Evolutionary conservation across 148 eudicot genomes (phyloP).

Genomic region (Linanthus parryae): DNA sequence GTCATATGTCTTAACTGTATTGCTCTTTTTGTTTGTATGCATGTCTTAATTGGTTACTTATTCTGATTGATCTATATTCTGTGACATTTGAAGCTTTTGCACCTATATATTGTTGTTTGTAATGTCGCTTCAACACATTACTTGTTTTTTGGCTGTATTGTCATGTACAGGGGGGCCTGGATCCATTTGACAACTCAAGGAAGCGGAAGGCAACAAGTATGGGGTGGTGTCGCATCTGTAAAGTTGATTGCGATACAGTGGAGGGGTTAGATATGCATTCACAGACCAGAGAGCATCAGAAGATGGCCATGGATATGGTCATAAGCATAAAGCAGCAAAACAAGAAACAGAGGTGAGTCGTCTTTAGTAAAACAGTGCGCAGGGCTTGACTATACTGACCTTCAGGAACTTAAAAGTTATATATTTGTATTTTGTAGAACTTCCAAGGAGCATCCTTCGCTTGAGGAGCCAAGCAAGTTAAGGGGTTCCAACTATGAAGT

Average conservation of each 20-base stretch:
- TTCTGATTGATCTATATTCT: not conserved
- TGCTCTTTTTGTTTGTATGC: not conserved
- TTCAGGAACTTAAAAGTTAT: conserved; percentile 38
- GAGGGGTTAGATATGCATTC: conserved; percentile 91
- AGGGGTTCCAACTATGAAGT: conserved; percentile 41
- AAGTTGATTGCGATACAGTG: conserved; percentile 83
- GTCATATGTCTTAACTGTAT: not conserved
- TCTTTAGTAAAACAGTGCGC: conserved; percentile 12
- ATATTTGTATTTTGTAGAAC: conserved; percentile 33
- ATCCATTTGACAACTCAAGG: conserved; percentile 57
- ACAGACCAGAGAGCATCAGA: conserved; percentile 87
- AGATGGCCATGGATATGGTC: conserved; percentile 76
- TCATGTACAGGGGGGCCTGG: conserved; percentile 49
- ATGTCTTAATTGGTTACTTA: conserved; percentile 22
- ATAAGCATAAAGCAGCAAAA: conserved; percentile 64
- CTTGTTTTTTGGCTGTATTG: conserved; percentile 23
- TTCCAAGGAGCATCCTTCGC: conserved; percentile 36
- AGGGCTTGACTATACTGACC: conserved; percentile 1
- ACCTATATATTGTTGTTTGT: conserved; percentile 29
- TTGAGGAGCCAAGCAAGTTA: conserved; percentile 48
- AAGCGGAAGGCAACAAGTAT: conserved; percentile 52
- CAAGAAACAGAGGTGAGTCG: conserved; percentile 71
- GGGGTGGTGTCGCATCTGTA: conserved; percentile 93
- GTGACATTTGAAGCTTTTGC: conserved; percentile 8
- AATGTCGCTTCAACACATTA: conserved; percentile 49